phyloP scores from a whole-genome alignment of 352 stramenopile genomes.

The Phytophthora vignae region DNA sequence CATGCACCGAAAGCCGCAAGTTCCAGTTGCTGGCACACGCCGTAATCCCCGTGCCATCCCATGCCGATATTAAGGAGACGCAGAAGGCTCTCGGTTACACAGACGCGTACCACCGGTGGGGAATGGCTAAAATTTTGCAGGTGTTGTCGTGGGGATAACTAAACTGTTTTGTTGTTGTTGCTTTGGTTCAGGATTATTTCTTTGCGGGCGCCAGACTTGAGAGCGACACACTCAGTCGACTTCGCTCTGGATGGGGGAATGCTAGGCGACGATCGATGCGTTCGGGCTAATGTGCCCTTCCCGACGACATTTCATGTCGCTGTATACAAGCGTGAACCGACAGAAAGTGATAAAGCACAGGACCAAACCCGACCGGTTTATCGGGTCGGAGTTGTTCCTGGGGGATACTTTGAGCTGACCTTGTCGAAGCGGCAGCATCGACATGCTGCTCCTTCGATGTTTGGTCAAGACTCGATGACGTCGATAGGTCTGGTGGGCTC shows the following conservation, averaged over 20 bases:
- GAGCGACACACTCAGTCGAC: conserved; percentile 39
- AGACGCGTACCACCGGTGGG: conserved; percentile 59
- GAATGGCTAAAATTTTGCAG: neutral
- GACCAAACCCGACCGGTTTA: conserved; percentile 33
- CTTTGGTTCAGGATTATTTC: conserved; percentile 43
- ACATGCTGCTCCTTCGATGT: conserved; percentile 13
- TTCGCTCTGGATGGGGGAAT: conserved; percentile 63
- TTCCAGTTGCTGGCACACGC: conserved; percentile 80
- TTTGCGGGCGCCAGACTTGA: conserved; percentile 25
- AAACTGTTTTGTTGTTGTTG: neutral
- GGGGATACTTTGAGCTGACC: conserved; percentile 83
- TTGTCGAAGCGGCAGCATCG: conserved; percentile 45
- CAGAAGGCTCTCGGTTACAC: conserved; percentile 48
- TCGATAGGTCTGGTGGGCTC: conserved; percentile 66
- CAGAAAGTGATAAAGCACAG: conserved; percentile 23
- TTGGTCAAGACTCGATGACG: conserved; percentile 54
- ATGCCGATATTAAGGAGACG: conserved; percentile 63
- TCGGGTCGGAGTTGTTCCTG: conserved; percentile 58
- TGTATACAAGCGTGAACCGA: conserved; percentile 47
- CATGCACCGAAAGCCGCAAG: conserved; percentile 65
- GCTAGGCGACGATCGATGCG: conserved; percentile 69
- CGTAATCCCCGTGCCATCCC: conserved; percentile 66
- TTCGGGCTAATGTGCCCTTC: conserved; percentile 78
- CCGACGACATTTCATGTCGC: conserved; percentile 62
- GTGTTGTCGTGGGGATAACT: neutral